phyloP scores from a whole-genome alignment of 2,329 filamentous ascomycete genomes.

The Rutstroemia sp. region DNA sequence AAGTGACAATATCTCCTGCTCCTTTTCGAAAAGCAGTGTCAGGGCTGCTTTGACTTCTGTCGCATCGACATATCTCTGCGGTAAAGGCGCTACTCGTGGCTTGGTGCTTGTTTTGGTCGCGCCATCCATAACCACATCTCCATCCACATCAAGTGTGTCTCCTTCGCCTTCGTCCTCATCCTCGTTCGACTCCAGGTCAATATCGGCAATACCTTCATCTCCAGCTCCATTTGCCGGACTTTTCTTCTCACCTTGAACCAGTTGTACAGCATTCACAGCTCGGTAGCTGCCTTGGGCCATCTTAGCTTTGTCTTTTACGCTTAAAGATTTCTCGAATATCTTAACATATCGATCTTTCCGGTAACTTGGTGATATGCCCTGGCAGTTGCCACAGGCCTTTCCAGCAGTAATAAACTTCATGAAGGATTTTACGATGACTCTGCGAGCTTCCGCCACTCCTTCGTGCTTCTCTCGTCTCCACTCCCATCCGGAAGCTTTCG shows the following conservation, averaged over 20 bases:
- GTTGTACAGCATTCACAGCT: slow-evolving; percentile 27
- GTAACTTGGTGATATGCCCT: slow-evolving; percentile 70
- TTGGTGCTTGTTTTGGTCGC: slow-evolving; percentile 29
- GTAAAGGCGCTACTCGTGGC: slow-evolving; percentile 33
- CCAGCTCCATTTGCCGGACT: slow-evolving; percentile 27
- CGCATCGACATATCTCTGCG: slow-evolving; percentile 71
- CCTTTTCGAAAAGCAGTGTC: slow-evolving; percentile 73
- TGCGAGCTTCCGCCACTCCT: slow-evolving; percentile 68
- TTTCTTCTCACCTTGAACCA: slow-evolving; percentile 33
- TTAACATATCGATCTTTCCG: slow-evolving; percentile 89
- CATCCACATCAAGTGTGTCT: slow-evolving; percentile 44
- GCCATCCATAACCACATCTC: slow-evolving; percentile 49
- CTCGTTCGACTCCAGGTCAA: slow-evolving; percentile 46
- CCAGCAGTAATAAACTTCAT: slow-evolving; percentile 62
- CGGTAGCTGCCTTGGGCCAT: slow-evolving; percentile 65
- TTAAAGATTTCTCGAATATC: slow-evolving; percentile 80
- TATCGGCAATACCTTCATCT: slow-evolving; percentile 65
- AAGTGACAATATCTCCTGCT: slow-evolving; percentile 75
- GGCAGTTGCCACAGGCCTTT: slow-evolving; percentile 60
- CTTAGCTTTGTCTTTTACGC: slow-evolving; percentile 64
- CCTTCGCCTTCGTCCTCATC: slow-evolving; percentile 36
- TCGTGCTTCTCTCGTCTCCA: slow-evolving; percentile 62
- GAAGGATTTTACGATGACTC: slow-evolving; percentile 73
- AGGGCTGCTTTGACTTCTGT: slow-evolving; percentile 78
- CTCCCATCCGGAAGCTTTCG: slow-evolving; percentile 34